Base-by-base conservation (phyloP, 2,329 filamentous ascomycete species). In the Pseudopithomyces chartarum region DNA sequence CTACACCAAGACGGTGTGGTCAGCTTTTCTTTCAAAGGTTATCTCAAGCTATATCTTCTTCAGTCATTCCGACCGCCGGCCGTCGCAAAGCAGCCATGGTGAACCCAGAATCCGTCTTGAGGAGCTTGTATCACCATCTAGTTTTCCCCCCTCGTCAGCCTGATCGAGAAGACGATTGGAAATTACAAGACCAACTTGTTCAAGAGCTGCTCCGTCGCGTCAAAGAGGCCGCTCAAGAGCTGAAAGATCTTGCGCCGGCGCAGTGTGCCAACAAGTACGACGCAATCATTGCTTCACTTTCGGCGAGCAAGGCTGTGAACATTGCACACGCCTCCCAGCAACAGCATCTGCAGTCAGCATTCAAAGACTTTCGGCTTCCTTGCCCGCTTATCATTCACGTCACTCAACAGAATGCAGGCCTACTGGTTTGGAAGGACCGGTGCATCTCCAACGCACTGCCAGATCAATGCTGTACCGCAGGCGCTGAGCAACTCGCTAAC, bases 401-500 rank as follows among this genome's bases (percentile, higher is more conserved):
- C 8, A 8, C 26, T 29, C 26, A 29, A 29, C 26, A 29, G 19
- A 38, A 42, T 44, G 55, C 20, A 40, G 17, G 22, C 10, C 10
- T 39, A 7, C 32, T 46, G 23, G 40, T 43, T 19, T 20, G 38
- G 23, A 22, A 29, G 3, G 33, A 68, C 65, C 13, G 20, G 44
- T 1, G n/a, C 26, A 8, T 29, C 5, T 8, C 26, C 8, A 8
- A 8, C 26, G 26, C 26, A 29, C 26, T 29, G 26, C 26, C 8
- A 29, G 26, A 29, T 29, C 26, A 29, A 29, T 29, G 26, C 26
- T 4, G 26, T 29, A 29, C 26, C 26, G 26, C 8, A 29, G 26
- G 26, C 8, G 8, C 26, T 29, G 26, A 29, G 26, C 26, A 8
- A 29, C 26, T 8, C 26, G 26, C 43, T 11, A 56, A 49, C 10